Conservation (phyloP, 371 early-diverging fungal genomes). For the Actinomucor elegans region DNA sequence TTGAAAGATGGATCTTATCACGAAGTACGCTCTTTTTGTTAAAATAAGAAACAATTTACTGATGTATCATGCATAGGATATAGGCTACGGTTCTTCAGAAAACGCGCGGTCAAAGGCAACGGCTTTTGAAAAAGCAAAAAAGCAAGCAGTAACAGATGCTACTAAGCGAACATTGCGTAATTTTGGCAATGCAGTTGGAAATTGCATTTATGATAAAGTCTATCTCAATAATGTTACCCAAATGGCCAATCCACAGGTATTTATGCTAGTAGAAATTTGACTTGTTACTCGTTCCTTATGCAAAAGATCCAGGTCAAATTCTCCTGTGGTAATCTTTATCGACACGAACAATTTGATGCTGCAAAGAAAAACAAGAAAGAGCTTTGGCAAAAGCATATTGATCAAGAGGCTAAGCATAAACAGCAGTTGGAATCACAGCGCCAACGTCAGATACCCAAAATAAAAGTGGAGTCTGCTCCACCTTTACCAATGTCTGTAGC, state of each 20-base stretch:
- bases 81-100: conserved; percentile 63
- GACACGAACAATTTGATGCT: conserved; percentile 24
- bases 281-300: too few relatives aligned
- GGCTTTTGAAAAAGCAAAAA: conserved; percentile 95
- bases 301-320: conserved; percentile 20
- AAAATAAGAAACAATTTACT: too few relatives aligned
- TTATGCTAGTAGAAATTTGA: background rate
- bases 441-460: too few relatives aligned
- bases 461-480: too few relatives aligned
- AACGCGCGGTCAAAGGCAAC: conserved; percentile 77
- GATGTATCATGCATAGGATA: too few relatives aligned
- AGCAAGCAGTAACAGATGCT: conserved; percentile 97
- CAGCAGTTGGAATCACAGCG: too few relatives aligned
- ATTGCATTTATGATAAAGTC: conserved; percentile 94
- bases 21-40: conserved; percentile 64
- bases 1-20: conserved; percentile 92
- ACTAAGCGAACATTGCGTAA: conserved; percentile 90
- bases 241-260: conserved; percentile 36
- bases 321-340: conserved; percentile 21
- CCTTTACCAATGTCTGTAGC: too few relatives aligned
- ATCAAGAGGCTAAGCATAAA: too few relatives aligned
- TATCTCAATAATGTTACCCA: conserved; percentile 63
- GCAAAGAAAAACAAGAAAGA: too few relatives aligned
- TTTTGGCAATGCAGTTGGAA: conserved; percentile 96
- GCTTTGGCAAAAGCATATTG: too few relatives aligned